Percentiles rank a stretch among this genome's conserved stretches.
Evolutionary conservation across 768 basidiomycete genomes (phyloP).

Genomic region (Termitomyces titanicus): DNA sequence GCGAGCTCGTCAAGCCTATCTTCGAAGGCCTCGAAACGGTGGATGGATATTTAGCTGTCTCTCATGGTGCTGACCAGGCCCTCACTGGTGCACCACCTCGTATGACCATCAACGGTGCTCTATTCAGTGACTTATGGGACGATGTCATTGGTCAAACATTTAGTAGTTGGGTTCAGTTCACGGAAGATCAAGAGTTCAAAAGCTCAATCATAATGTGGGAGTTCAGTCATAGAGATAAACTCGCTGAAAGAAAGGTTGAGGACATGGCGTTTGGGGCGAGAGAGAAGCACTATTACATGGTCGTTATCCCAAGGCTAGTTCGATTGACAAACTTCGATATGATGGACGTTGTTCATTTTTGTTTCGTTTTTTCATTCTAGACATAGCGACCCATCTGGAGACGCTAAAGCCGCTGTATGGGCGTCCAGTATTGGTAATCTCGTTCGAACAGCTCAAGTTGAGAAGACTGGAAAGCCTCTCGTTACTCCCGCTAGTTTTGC

Average conservation of each 20-base stretch:
- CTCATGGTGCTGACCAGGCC: slow-evolving; percentile 14
- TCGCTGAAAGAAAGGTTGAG: slow-evolving; percentile 5
- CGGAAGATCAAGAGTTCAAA: slow-evolving; percentile 9
- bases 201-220: slow-evolving; percentile 17
- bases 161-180: slow-evolving; percentile 17
- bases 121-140: slow-evolving; percentile 17
- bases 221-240: slow-evolving; percentile 12
- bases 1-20: slow-evolving; percentile 10
- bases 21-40: slow-evolving; percentile 6
- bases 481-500: slow-evolving; percentile 1
- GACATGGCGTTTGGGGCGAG: slow-evolving; percentile 8
- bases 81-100: slow-evolving; percentile 14
- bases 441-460: background rate
- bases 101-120: slow-evolving; percentile 12
- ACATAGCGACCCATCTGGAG: background rate
- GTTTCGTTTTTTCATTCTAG: background rate
- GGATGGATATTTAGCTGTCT: slow-evolving; percentile 12
- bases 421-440: background rate
- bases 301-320: slow-evolving; percentile 7
- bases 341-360: background rate
- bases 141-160: slow-evolving; percentile 14
- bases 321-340: background rate
- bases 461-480: slow-evolving; percentile 8
- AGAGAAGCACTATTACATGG: slow-evolving; percentile 5
- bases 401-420: background rate